phyloP scores from a whole-genome alignment of 2,329 filamentous ascomycete genomes.

The Neonectria sp. region DNA sequence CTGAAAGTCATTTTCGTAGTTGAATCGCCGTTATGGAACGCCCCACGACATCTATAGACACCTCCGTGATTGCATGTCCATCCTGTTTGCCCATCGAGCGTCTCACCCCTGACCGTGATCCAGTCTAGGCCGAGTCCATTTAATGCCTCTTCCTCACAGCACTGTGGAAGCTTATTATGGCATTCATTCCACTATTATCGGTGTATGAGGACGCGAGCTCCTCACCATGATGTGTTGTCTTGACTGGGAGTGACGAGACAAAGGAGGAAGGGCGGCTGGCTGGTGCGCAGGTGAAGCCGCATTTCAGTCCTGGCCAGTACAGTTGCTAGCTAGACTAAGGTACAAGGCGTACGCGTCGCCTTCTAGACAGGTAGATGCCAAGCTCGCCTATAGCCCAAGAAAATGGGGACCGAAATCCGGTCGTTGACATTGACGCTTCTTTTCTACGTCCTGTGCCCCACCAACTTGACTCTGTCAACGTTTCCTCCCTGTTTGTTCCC shows the following conservation, averaged over 20 bases:
- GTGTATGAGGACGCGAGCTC: background rate
- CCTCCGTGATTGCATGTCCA: background rate
- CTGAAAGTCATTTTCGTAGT: background rate
- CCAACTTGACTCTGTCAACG: background rate
- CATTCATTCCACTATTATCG: background rate
- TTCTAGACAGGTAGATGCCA: too few relatives aligned
- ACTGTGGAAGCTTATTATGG: background rate
- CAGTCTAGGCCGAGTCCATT: background rate
- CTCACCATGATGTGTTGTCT: background rate
- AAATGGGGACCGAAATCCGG: too few relatives aligned
- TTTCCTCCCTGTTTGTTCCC: background rate
- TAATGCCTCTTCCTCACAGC: background rate
- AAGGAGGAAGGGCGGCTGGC: background rate
- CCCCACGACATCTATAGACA: background rate
- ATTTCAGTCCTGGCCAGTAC: background rate
- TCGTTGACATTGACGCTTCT: background rate
- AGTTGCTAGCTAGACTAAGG: background rate
- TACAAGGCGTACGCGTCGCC: too few relatives aligned
- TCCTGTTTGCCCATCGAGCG: background rate
- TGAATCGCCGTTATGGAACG: background rate
- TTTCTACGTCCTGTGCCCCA: background rate
- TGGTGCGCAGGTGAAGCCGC: background rate
- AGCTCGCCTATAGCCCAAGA: too few relatives aligned
- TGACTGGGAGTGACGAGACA: background rate
- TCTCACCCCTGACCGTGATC: background rate